These are phyloP conservation scores for Clitopilus hobsonii DNA, from an alignment of 768 basidiomycete genomes.

Conservation along the genomic window DNA sequence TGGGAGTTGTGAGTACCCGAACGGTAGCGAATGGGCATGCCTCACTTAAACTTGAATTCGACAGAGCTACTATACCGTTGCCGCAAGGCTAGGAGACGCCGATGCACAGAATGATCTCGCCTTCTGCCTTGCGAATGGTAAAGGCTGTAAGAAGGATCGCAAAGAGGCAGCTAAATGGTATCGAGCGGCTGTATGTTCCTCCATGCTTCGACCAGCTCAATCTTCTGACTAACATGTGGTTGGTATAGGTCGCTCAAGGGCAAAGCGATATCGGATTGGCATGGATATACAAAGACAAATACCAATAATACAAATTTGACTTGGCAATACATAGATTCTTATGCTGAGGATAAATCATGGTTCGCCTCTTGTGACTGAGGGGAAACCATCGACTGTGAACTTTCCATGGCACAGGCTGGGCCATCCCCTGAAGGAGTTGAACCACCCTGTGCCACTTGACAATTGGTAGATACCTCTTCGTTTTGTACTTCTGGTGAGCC, in stretches of 20 bases:
- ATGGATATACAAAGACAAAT: conserved; percentile 93
- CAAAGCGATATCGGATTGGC: conserved; percentile 79
- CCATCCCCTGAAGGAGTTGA: neutral
- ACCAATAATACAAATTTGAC: conserved; percentile 26
- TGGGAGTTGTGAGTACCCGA: conserved; percentile 69
- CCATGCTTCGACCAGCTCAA: neutral
- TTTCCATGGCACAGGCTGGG: neutral
- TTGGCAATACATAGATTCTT: too few relatives aligned
- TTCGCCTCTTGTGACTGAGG: too few relatives aligned
- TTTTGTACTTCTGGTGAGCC: too few relatives aligned
- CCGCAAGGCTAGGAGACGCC: conserved; percentile 77
- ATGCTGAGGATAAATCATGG: too few relatives aligned
- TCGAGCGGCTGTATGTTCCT: conserved; percentile 64
- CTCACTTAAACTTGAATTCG: neutral
- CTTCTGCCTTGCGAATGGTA: conserved; percentile 82
- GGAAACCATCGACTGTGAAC: too few relatives aligned
- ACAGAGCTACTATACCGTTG: conserved; percentile 80
- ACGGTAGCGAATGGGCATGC: too few relatives aligned
- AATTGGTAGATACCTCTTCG: neutral
- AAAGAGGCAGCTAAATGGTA: conserved; percentile 90
- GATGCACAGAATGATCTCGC: conserved; percentile 87
- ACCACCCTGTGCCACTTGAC: neutral
- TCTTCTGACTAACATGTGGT: neutral
- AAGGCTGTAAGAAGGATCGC: conserved; percentile 85
- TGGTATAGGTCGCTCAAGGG: conserved; percentile 50